Evolutionary conservation across 2,329 filamentous ascomycete genomes (phyloP), one percentile per base, ranked within the genome.

Genomic region (Colletotrichum sp.): DNA sequence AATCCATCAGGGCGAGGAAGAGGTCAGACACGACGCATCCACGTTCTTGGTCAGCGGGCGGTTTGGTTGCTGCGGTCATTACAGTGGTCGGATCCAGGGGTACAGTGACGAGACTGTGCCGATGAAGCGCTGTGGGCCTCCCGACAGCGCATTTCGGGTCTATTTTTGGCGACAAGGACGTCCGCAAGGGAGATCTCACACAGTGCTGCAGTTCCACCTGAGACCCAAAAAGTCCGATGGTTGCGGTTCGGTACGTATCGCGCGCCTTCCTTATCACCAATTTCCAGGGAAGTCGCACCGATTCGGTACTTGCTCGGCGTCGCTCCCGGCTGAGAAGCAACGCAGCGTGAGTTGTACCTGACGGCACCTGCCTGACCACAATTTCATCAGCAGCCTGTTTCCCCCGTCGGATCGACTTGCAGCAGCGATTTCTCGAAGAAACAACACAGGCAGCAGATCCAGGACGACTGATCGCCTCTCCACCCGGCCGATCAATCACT

Each of bases 261-360:
- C 11, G 5, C 6, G 29, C 61, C 25, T 69, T 69, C 44, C 25
- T 69, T 69, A 59, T 73, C 73, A 39, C 64, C 27, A 69, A 63
- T 39, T 72, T 62, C 69, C 69, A 72, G 63, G 55, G 57, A 67
- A 73, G 70, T 29, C 19, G 70, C 64, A 61, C 49, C 29, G 61
- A 61, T n/a, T 65, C 67, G 67, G 72, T 36, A 66, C 72, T 44
- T 71, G 67, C 67, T 70, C 67, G 59, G 59, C 27, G 66, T 70
- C 55, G 39, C 34, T 70, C 36, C 57, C 36, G 68, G 36, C 68
- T 34, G 49, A 52, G 57, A 61, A 27, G 16, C 68, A 63, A n/a
- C 44, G 9, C 39, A 49, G 39, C 19, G 19, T 3, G 44, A 52
- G 44, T 70, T 63, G 68, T 70, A 63, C 68, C 68, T 70, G 68